Evolutionary conservation across 2,329 filamentous ascomycete genomes (phyloP), one percentile per base, ranked within the genome.

Genomic region (Nemania sp.): DNA sequence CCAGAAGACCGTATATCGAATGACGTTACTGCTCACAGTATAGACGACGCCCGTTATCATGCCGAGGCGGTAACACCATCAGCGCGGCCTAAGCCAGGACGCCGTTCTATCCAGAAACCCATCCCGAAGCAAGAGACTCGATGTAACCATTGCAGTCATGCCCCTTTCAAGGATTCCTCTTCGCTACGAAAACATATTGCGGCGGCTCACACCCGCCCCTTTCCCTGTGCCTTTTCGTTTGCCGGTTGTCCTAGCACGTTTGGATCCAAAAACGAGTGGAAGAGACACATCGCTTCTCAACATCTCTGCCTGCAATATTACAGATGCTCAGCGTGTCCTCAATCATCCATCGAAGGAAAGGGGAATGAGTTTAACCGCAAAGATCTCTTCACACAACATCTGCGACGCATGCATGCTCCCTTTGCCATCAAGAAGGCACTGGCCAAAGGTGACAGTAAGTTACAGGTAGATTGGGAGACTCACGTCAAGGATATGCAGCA

Each of bases 201-300:
- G 5, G 86, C 87, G 1, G 85, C 86, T 2, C 88, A 90, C 64
- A 90, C 87, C 0, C 82, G 87, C 18, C 87, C 88, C 0, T 98
- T 97, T 69, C 87, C 88, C 0, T 99, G 94, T 72, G 90, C 91
- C 2, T 94, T 97, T 72, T 87, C 88, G 0, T 88, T 88, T 69
- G 96, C 94, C 42, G 91, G 90, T 17, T 99, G 94, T 74, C 79
- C 77, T 0, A 92, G 91, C 67, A 91, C 87, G 0, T 97, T 98
- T 73, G 88, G 89, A 1, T 94, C 91, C 15, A 98, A 97, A 77
- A 97, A 98, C 71, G 94, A 98, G 75, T 99, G 94, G 94, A 98
- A 98, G 76, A 86, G 94, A 3, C 95, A 99, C 72, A 91, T 97
- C 72, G 85, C 87, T 15, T 96, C 92, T 0, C 92, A 97, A 68